These are phyloP conservation scores for Hypoxylon trugodes DNA, from an alignment of 495 filamentous ascomycete genomes.

Conservation along the genomic window DNA sequence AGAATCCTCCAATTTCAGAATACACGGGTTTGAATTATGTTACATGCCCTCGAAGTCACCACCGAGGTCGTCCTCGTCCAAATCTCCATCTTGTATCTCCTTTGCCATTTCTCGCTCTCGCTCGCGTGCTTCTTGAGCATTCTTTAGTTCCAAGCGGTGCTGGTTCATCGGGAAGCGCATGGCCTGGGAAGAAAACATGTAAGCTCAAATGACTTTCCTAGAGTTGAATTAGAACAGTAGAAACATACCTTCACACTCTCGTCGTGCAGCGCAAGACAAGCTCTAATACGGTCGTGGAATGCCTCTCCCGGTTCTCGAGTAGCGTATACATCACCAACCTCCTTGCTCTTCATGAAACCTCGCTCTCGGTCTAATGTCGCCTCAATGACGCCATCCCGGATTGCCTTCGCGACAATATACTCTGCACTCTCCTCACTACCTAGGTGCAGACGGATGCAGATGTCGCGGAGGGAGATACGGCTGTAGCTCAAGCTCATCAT, in stretches of 20 bases:
- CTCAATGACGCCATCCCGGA: slow-evolving; percentile 97
- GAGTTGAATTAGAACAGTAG: not conserved
- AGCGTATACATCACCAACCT: slow-evolving; percentile 92
- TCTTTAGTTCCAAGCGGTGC: slow-evolving; percentile 96
- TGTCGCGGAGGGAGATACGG: slow-evolving; percentile 95
- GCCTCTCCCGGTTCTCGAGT: slow-evolving; percentile 94
- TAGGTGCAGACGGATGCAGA: slow-evolving; percentile 92
- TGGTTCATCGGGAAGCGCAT: slow-evolving; percentile 99
- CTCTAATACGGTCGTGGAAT: slow-evolving; percentile 94
- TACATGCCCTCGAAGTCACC: slow-evolving; percentile 98
- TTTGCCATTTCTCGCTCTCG: slow-evolving; percentile 96
- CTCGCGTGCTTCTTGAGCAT: slow-evolving; percentile 95
- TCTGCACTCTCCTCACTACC: slow-evolving; percentile 95
- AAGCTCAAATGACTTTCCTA: not conserved
- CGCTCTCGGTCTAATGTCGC: slow-evolving; percentile 92
- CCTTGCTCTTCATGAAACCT: slow-evolving; percentile 98
- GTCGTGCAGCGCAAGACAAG: slow-evolving; percentile 90
- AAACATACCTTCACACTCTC: slow-evolving; percentile 93
- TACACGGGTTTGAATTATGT: slow-evolving; percentile 47
- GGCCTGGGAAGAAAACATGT: slow-evolving; percentile 63
- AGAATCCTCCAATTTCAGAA: slow-evolving; percentile 38
- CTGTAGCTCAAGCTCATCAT: slow-evolving; percentile 99
- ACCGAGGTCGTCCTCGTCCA: slow-evolving; percentile 96
- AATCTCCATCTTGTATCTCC: slow-evolving; percentile 97
- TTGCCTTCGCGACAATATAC: slow-evolving; percentile 99